phyloP scores from a whole-genome alignment of 1,284 basidiomycete species.

The Boletellus dicymbophilus region DNA sequence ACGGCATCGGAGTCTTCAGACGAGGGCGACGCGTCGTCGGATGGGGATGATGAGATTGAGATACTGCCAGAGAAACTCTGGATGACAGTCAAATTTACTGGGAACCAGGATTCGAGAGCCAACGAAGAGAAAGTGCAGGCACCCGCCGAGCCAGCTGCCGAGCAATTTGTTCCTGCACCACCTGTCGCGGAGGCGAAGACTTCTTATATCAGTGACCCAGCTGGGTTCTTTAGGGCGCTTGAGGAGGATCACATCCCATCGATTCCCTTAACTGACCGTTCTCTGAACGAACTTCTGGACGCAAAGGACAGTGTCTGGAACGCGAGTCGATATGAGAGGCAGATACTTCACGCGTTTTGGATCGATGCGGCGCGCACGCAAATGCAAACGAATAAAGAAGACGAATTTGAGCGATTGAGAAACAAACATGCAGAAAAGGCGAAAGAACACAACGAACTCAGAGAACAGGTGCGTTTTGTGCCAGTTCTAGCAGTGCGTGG shows the following conservation, averaged over 20 bases:
- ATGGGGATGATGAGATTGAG: conserved; percentile 23
- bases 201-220: conserved; percentile 15
- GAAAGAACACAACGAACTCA: conserved; percentile 35
- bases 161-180: not conserved
- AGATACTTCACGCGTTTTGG: conserved; percentile 39
- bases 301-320: conserved; percentile 44
- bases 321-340: conserved; percentile 44
- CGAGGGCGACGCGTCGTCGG: conserved; percentile 1
- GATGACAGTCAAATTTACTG: conserved; percentile 18
- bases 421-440: conserved; percentile 31
- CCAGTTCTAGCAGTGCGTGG: no score
- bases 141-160: not conserved
- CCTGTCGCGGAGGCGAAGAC: not conserved
- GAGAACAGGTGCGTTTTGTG: conserved; percentile 41
- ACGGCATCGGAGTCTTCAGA: conserved; percentile 8
- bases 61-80: conserved; percentile 30
- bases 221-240: conserved; percentile 38
- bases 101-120: not conserved
- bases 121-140: conserved; percentile 5
- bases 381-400: conserved; percentile 35
- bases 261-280: conserved; percentile 36
- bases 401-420: conserved; percentile 39
- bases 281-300: conserved; percentile 38
- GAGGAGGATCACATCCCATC: conserved; percentile 34
- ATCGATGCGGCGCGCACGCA: conserved; percentile 25